Evolutionary conservation across 1,139 yeast genomes (phyloP), one percentile per base, ranked within the genome.

Genomic region (Magnusiomyces suaveolens): DNA sequence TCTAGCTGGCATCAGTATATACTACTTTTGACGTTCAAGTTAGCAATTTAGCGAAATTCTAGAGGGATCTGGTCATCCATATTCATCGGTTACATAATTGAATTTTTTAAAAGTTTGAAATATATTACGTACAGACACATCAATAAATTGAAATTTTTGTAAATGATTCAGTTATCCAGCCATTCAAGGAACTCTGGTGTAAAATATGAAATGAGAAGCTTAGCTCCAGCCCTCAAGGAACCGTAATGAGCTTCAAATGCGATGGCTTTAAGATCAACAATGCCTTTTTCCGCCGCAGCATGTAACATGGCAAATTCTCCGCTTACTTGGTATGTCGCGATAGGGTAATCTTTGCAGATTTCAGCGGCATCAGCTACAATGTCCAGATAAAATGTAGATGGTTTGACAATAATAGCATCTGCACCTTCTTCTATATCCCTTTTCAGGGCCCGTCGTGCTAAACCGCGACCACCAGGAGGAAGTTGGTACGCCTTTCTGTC

Each of bases 301-400:
- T 90, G 96, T 60, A 92, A 74, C 98, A 94, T 92, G 51, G 98
- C 97, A 67, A 81, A 92, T 71, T 92, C 99, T 50, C 99, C 99
- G 69, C 94, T 83, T 33, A 92, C 99, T 69, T 94, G 98, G 71
- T 92, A 92, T 26, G 95, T 94, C 67, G 96, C 89, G 52, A 92
- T 75, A 32, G 98, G 98, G 63, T 85, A 81, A 68, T 92, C 94
- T 54, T 75, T 72, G 67, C 96, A 87, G 54, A 90, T 77, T 63
- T 79, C 83, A 44, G 92, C 77, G 0, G 98, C 96, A 66, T 92
- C 97, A 58, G 84, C 77, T 68, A 92, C 84, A 56, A 92, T 78
- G 68, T 92, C 99, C 64, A 92, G 77, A 69, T 90, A 92, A 70
- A 92, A 92, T 2, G 97, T 89, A 3, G 97, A 87, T n/a, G 99